Base-by-base conservation (phyloP, 805 yeast genomes). In the Wickerhamiella cacticola region DNA sequence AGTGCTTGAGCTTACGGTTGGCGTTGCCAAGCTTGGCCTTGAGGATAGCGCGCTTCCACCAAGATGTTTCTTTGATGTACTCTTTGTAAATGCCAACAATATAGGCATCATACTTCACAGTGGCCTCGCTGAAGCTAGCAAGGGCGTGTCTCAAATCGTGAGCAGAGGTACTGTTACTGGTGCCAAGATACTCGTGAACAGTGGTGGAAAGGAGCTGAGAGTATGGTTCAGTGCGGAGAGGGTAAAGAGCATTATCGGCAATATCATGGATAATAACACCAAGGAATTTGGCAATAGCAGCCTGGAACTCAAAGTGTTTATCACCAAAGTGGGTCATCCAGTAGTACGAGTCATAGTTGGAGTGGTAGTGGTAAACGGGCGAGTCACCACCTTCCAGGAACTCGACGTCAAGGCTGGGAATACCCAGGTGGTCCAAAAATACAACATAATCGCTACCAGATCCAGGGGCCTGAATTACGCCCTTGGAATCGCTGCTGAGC, bases 281-380 rank as follows among this genome's bases (percentile, higher is more conserved):
- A 50, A 76, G 59, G 46, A 68, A 68, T 58, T 77, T 73, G 15
- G 80, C 71, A 57, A 74, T 59, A 3, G 78, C 61, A 46, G 76
- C 75, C 61, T 82, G 88, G 53, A 62, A 70, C 35, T 67, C 66
- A 65, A 78, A 80, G 0, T 73, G 78, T 9, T 80, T 78, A 57
- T 81, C 88, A 24, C 76, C 82, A 59, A 60, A 72, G 3, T 63
- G 68, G 29, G 69, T 68, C 80, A 80, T 78, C 89, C 89, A 82
- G 53, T 76, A 67, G 60, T 64, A 76, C 0, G 84, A 78, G 61
- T 80, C 87, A 58, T 78, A 82, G 59, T 79, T 76, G 19, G 88
- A 80, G 59, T 82, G 89, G 60, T 82, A 80, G 51, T 80, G 88
- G 59, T 82, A 81, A 6, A 80, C 75, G 0, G 86, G 70, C 45